A percentile compares a stretch with the other conserved stretches of the same genome.
phyloP scores from a whole-genome alignment of 768 basidiomycete genomes.

The Tricholoma saponaceum region DNA sequence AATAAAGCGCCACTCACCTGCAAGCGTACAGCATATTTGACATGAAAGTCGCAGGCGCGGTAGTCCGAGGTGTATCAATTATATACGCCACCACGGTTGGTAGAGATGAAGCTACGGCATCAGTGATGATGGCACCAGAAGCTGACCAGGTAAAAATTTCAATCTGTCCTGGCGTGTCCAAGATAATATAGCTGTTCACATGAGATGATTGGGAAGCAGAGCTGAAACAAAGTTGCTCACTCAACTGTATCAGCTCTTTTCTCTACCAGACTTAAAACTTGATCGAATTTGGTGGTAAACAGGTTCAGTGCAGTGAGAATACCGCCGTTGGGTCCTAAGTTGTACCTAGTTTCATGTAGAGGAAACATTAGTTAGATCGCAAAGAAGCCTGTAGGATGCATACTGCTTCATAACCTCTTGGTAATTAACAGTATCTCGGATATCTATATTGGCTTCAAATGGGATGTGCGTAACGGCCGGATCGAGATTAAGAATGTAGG shows the following conservation, averaged over 20 bases:
- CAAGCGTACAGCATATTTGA: slow-evolving; percentile 99
- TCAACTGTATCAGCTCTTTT: slow-evolving; percentile 86
- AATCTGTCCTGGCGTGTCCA: slow-evolving; percentile 98
- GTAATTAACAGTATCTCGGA: slow-evolving; percentile 96
- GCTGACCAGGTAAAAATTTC: slow-evolving; percentile 99
- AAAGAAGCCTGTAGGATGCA: slow-evolving; percentile 35
- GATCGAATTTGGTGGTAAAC: slow-evolving; percentile 99
- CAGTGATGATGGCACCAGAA: slow-evolving; percentile 97
- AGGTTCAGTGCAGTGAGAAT: slow-evolving; percentile 96
- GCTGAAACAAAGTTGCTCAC: slow-evolving; percentile 42
- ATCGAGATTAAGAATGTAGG: slow-evolving; percentile 97
- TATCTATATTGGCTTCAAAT: slow-evolving; percentile 97
- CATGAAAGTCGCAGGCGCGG: slow-evolving; percentile 97
- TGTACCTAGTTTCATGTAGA: slow-evolving; percentile 54
- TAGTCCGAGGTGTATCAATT: slow-evolving; percentile 94
- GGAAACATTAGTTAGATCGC: slow-evolving; percentile 14
- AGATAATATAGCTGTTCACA: slow-evolving; percentile 73
- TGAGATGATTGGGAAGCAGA: neutral
- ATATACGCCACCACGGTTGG: slow-evolving; percentile 96
- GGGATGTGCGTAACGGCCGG: slow-evolving; percentile 91
- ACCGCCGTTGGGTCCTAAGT: slow-evolving; percentile 96
- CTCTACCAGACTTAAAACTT: slow-evolving; percentile 88
- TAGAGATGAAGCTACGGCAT: slow-evolving; percentile 88
- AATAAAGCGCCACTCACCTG: slow-evolving; percentile 48
- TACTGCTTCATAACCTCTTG: slow-evolving; percentile 99